Base-by-base conservation (phyloP, 805 yeast genomes). In the Candida xiaguanensis region DNA sequence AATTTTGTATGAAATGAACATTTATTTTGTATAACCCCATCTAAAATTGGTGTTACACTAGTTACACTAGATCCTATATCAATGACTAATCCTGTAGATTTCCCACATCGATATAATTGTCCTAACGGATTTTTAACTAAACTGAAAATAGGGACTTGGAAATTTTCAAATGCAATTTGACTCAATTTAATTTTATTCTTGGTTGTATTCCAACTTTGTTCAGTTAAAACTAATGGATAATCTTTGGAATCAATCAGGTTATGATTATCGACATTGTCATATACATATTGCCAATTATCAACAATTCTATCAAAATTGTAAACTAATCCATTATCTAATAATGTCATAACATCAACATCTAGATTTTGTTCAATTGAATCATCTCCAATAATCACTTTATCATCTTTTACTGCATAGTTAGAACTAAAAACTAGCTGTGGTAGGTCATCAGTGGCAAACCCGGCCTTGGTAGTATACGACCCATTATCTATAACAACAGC, bases 101-200 rank as follows among this genome's bases (percentile, higher is more conserved):
- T 79, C 1, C 95, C 91, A 47, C 80, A 69, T n/a, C 89, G 82
- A 55, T 84, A 82, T 3, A 86, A 75, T 34, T 80, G 81, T 25
- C 91, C 85, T 39, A 90, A 63, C 5, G 95, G 95, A 27, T 81
- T 76, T 55, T 85, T 82, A 16, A 85, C 75, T 31, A 89, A 64
- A 18, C 88, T 80, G 51, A 90, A 78, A 7, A 84, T 74, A 0
- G 96, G 96, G 8, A 86, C 86, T 34, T 79, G 65, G 30, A 86
- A 68, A 40, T 72, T 76, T 52, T 84, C 90, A 56, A 90, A 85
- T 2, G 86, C 95, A 34, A 84, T 56, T 51, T 87, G 87, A 33
- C 81, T 72, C 9, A 85, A 72, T 38, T 74, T 72, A 8, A 68
- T 54, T 47, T 77, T 74, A 52, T 75, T 77, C 48, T 78, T 75